Percentiles rank a stretch among this genome's conserved stretches.
Conservation (phyloP, 202 grass and related monocot genomes). For the Alloteropsis angusta region DNA sequence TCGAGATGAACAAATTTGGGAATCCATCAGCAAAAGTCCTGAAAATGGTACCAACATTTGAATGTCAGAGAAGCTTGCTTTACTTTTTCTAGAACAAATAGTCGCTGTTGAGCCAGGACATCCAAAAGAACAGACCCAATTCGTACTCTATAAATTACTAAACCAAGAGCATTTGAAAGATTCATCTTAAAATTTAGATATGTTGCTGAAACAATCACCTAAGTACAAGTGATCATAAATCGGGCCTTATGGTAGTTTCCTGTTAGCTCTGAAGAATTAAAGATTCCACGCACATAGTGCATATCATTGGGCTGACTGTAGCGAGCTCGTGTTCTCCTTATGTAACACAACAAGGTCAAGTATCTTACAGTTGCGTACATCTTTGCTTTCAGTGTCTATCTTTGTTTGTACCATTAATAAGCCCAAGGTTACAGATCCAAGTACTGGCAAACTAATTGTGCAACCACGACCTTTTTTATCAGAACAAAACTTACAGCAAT, state of each 20-base stretch:
- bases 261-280: background rate
- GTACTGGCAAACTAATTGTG: background rate
- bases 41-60: constrained; percentile 16
- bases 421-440: background rate
- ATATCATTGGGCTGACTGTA: background rate
- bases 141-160: background rate
- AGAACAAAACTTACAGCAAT: too few relatives aligned
- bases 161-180: background rate
- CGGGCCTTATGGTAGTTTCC: background rate
- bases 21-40: constrained; percentile 87
- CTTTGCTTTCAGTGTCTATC: background rate
- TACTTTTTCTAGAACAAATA: constrained; percentile 8
- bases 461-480: background rate
- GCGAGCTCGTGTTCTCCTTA: background rate
- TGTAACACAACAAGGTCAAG: background rate
- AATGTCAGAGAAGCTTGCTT: background rate
- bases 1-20: constrained; percentile 93
- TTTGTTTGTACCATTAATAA: background rate
- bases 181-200: background rate
- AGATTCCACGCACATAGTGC: background rate
- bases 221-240: background rate
- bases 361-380: background rate
- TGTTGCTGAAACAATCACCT: background rate
- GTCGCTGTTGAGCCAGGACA: background rate
- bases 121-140: background rate